Evolutionary conservation across 2,329 filamentous ascomycete species (phyloP).

Genomic region (Penicillium vulpinum): DNA sequence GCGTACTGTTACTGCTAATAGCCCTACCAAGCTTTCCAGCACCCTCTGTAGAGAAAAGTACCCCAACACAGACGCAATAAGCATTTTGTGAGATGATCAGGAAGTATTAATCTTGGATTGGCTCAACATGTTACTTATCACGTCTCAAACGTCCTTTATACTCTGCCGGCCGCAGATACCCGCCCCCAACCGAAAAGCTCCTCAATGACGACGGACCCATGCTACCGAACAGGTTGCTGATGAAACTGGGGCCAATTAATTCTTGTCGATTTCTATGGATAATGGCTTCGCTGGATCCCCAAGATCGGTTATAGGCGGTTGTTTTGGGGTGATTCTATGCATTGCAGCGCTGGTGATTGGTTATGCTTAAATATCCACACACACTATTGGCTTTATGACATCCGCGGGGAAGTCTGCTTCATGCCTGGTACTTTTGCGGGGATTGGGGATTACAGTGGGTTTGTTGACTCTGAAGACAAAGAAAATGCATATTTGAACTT

Average conservation of each 20-base stretch:
- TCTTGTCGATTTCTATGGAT: not conserved
- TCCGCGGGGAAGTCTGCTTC: conserved; percentile 1
- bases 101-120: not conserved
- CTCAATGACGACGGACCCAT: conserved; percentile 18
- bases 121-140: conserved; percentile 1
- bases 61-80: conserved; percentile 23
- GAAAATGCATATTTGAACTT: not conserved
- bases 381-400: not conserved
- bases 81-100: conserved; percentile 19
- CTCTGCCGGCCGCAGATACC: conserved; percentile 15
- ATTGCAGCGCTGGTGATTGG: not conserved
- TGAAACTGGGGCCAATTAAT: not conserved
- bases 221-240: not conserved
- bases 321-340: not conserved
- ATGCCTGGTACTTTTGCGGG: conserved; percentile 6
- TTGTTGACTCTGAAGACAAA: not conserved
- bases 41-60: conserved; percentile 18
- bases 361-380: conserved; percentile 6
- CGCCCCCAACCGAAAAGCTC: conserved; percentile 26
- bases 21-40: conserved; percentile 15
- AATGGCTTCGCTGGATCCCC: not conserved
- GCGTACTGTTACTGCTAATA: conserved; percentile 24
- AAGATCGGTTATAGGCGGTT: conserved; percentile 8
- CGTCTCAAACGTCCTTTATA: conserved; percentile 18
- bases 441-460: not conserved